Conservation (phyloP, 495 filamentous ascomycete species). For the Halenospora varia region DNA sequence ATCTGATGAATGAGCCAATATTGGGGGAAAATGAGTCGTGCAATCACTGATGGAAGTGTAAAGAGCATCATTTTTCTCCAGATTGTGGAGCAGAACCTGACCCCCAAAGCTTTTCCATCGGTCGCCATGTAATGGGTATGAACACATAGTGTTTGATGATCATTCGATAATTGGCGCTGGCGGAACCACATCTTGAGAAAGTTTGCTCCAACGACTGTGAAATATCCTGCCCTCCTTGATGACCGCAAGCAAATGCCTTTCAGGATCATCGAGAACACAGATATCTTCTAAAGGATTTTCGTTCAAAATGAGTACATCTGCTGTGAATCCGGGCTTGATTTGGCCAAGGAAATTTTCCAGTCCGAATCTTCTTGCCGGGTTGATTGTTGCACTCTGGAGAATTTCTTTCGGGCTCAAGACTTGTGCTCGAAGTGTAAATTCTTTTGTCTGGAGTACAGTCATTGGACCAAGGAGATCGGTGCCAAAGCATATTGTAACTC, state of each 20-base stretch:
- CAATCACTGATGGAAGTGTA: too few species aligned
- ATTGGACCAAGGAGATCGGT: slow-evolving; percentile 49
- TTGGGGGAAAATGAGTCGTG: too few species aligned
- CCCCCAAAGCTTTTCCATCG: too few species aligned
- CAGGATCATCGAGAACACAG: slow-evolving; percentile 42
- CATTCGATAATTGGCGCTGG: too few species aligned
- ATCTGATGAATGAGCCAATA: too few species aligned
- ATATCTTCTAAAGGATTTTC: slow-evolving; percentile 50
- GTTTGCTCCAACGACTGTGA: slow-evolving; percentile 37
- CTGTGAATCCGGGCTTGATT: slow-evolving; percentile 36
- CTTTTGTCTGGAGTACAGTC: slow-evolving; percentile 41
- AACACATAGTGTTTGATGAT: too few species aligned
- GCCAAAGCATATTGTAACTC: slow-evolving; percentile 50
- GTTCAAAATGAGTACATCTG: slow-evolving; percentile 40
- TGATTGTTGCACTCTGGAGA: slow-evolving; percentile 47
- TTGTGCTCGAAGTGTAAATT: slow-evolving; percentile 42
- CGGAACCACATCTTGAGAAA: slow-evolving; percentile 26
- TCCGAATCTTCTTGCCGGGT: slow-evolving; percentile 43
- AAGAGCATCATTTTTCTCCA: too few species aligned
- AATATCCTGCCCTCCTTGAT: slow-evolving; percentile 48
- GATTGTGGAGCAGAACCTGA: too few species aligned
- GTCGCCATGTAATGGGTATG: too few species aligned
- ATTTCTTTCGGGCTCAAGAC: slow-evolving; percentile 39
- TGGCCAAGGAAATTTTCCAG: slow-evolving; percentile 40
- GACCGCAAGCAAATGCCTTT: slow-evolving; percentile 41